Evolutionary conservation across 192 early-diverging fungal genomes (phyloP).

Genomic region (Spizellomyces sp.): DNA sequence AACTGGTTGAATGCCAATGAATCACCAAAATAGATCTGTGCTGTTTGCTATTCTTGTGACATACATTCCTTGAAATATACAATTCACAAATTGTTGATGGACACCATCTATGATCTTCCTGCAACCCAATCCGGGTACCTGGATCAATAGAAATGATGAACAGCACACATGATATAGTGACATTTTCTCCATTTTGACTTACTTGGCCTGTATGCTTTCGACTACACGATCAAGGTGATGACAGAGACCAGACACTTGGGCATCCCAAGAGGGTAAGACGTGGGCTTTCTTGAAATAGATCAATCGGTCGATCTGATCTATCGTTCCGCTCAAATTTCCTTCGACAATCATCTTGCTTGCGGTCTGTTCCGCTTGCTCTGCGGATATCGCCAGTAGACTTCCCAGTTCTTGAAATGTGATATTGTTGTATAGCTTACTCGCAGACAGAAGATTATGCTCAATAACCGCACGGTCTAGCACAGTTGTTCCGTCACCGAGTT

Average conservation of each 20-base stretch:
- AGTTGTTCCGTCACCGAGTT: constrained; percentile 70
- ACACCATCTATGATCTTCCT: not conserved
- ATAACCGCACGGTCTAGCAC: constrained; percentile 91
- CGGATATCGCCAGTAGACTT: constrained; percentile 69
- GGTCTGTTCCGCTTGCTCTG: constrained; percentile 82
- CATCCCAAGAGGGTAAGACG: constrained; percentile 43
- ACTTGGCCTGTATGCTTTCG: constrained; percentile 24
- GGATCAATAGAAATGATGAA: not conserved
- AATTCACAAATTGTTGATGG: too few relatives aligned
- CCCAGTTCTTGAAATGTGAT: constrained; percentile 89
- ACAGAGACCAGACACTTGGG: constrained; percentile 50
- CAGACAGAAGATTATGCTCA: constrained; percentile 89
- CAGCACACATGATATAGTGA: not conserved
- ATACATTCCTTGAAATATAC: too few relatives aligned
- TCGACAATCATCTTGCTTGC: constrained; percentile 91
- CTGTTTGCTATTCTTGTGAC: too few relatives aligned
- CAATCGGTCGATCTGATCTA: constrained; percentile 88
- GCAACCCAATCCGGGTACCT: constrained; percentile 30
- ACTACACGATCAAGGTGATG: constrained; percentile 53
- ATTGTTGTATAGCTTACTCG: constrained; percentile 89
- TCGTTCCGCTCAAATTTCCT: constrained; percentile 81
- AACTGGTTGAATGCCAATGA: too few relatives aligned
- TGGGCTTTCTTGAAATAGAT: constrained; percentile 66
- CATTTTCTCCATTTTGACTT: not conserved
- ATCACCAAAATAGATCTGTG: too few relatives aligned